Percentiles rank a stretch among this genome's conserved stretches.
phyloP scores from a whole-genome alignment of 2,329 filamentous ascomycete genomes.

The Corinectria fuckeliana region DNA sequence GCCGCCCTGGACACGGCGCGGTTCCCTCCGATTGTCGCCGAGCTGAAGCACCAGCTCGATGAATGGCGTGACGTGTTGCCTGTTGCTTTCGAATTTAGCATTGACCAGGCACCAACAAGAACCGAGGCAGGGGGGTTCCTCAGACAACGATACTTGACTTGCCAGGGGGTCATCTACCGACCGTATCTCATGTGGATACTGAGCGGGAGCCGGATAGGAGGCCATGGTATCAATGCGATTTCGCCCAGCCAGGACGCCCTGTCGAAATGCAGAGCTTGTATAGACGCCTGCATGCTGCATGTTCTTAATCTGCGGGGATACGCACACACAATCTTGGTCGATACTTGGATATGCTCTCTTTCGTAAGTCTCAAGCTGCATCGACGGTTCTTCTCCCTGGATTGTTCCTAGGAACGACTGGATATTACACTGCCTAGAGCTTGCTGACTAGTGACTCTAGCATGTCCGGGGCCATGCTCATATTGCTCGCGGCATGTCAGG shows the following conservation, averaged over 20 bases:
- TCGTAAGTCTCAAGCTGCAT: slow-evolving; percentile 47
- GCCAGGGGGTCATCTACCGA: slow-evolving; percentile 58
- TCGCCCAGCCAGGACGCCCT: slow-evolving; percentile 44
- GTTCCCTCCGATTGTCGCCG: slow-evolving; percentile 56
- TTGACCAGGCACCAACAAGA: slow-evolving; percentile 38
- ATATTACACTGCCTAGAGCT: not conserved
- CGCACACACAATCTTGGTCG: slow-evolving; percentile 57
- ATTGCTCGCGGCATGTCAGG: slow-evolving; percentile 52
- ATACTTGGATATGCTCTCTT: slow-evolving; percentile 62
- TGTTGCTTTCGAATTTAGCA: slow-evolving; percentile 48
- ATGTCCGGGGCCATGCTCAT: slow-evolving; percentile 59
- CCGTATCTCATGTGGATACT: slow-evolving; percentile 59
- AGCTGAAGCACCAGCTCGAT: slow-evolving; percentile 56
- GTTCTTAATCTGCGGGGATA: slow-evolving; percentile 56
- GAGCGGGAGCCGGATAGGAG: slow-evolving; percentile 43
- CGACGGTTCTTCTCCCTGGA: not conserved
- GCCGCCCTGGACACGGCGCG: slow-evolving; percentile 51
- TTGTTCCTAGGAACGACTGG: not conserved
- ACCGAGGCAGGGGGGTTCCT: slow-evolving; percentile 56
- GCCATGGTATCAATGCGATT: slow-evolving; percentile 31
- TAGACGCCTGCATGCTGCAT: slow-evolving; percentile 56
- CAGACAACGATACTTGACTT: slow-evolving; percentile 58
- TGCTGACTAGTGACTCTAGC: slow-evolving; percentile 31
- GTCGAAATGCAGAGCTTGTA: slow-evolving; percentile 51
- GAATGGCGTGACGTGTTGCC: slow-evolving; percentile 57